Evolutionary conservation across 164 flowering plant genomes (phyloP), one percentile per base, ranked within the genome.

Genomic region (Paratinospora sagittata): DNA sequence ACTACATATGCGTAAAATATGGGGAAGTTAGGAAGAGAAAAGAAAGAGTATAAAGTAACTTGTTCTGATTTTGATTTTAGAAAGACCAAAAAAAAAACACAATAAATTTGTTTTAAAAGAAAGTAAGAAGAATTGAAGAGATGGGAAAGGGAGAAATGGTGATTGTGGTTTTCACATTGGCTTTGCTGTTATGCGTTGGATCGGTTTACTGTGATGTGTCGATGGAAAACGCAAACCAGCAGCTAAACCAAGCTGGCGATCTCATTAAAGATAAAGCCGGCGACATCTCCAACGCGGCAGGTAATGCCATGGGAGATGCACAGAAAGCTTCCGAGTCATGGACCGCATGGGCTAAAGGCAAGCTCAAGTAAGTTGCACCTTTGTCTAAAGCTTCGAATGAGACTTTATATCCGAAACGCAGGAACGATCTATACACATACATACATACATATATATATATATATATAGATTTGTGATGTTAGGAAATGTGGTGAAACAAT

Each of bases 111-210:
- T 66, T 30, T 66, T 1, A 8, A 39, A n/a, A 21, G 52, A 14
- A 21, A 5, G n/a, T 34, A 17, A 39, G n/a, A 66, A 66, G 8
- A 37, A 39, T 21, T 21, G 0, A 63, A 43, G 27, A 67, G 6
- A 43, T 67, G 52, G 49, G 27, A 24, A 24, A 21, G 30, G 26
- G n/a, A 6, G 36, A 8, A 6, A 19, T 67, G 21, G 27, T 67
- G 7, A 67, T 67, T 14, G 21, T 67, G 70, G 27, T 67, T 13
- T 27, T 67, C 10, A 1, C 70, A 27, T 14, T 67, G 70, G 45
- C 58, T 8, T 7, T 67, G 13, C 8, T 43, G 14, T 67, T 67
- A 23, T 67, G 13, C 11, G 24, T 67, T 67, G 58, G 58, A 11
- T 43, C 58, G 17, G 58, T 67, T 12, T 13, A 26, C 11, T 23